Conservation (phyloP, 352 stramenopile species). For the Phytophthora chlamydospora region DNA sequence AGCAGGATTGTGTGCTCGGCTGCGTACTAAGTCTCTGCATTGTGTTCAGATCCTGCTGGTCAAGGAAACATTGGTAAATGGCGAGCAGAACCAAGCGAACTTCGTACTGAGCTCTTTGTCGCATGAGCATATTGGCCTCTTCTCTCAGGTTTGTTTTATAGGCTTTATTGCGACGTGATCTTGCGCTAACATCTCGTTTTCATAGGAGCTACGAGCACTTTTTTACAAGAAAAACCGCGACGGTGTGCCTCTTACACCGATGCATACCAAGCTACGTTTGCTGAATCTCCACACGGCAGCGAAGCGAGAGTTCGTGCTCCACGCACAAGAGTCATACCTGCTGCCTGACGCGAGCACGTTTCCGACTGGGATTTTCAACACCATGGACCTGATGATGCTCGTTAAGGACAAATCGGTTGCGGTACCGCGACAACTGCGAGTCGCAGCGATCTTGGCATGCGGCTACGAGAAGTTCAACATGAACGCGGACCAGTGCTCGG, state of each 20-base stretch:
- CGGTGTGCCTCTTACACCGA: slow-evolving; percentile 46
- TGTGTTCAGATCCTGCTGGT: slow-evolving; percentile 68
- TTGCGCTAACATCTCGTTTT: not conserved
- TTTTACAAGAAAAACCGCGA: slow-evolving; percentile 73
- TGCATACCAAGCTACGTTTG: slow-evolving; percentile 79
- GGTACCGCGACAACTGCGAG: slow-evolving; percentile 63
- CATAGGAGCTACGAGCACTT: slow-evolving; percentile 71
- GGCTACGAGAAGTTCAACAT: slow-evolving; percentile 77
- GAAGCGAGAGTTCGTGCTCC: slow-evolving; percentile 69
- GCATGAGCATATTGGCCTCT: slow-evolving; percentile 74
- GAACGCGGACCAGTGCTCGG: slow-evolving; percentile 60
- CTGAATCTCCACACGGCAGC: slow-evolving; percentile 75
- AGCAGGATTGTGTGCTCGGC: not conserved
- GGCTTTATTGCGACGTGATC: not conserved
- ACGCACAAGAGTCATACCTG: slow-evolving; percentile 70
- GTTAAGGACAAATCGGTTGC: slow-evolving; percentile 70
- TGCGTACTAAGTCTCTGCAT: not conserved
- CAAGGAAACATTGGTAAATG: slow-evolving; percentile 77
- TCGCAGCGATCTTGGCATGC: slow-evolving; percentile 78
- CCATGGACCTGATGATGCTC: slow-evolving; percentile 87
- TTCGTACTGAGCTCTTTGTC: slow-evolving; percentile 85
- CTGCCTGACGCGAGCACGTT: slow-evolving; percentile 56
- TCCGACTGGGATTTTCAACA: slow-evolving; percentile 75
- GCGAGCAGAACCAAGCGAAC: slow-evolving; percentile 86
- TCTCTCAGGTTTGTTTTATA: slow-evolving; percentile 52